Evolutionary conservation across 2,329 filamentous ascomycete species (phyloP).

Genomic region (Fusarium tanahbumbuense): DNA sequence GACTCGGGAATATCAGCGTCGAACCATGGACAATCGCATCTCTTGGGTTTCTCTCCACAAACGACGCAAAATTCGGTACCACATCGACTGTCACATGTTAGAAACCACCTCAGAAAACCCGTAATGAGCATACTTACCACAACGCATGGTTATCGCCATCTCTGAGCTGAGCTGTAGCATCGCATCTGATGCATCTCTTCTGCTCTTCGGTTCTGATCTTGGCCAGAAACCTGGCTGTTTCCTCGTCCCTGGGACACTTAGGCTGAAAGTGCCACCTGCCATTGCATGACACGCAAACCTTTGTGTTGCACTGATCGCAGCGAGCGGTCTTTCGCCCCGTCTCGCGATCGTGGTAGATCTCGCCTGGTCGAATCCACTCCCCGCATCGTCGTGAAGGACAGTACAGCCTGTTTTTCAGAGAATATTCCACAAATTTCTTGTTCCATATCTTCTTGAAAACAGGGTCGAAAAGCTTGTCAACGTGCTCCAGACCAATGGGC

Average conservation of each 20-base stretch:
- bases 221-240: constrained; percentile 70
- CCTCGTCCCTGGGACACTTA: constrained; percentile 79
- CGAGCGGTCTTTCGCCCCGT: constrained; percentile 73
- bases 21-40: constrained; percentile 85
- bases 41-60: constrained; percentile 85
- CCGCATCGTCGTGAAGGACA: constrained; percentile 80
- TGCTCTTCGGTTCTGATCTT: constrained; percentile 76
- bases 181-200: constrained; percentile 81
- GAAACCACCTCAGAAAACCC: not conserved
- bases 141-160: constrained; percentile 92
- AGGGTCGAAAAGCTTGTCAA: constrained; percentile 78
- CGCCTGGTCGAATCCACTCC: constrained; percentile 80
- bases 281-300: constrained; percentile 80
- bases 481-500: constrained; percentile 79
- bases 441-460: constrained; percentile 86
- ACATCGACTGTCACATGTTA: constrained; percentile 68
- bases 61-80: constrained; percentile 89
- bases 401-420: constrained; percentile 79
- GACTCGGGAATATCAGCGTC: constrained; percentile 68
- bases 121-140: constrained; percentile 66
- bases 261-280: constrained; percentile 76
- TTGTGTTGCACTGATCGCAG: constrained; percentile 77
- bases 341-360: constrained; percentile 69
- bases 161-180: constrained; percentile 78
- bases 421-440: constrained; percentile 80